Percentiles rank a stretch among this genome's conserved stretches.
These are phyloP conservation scores for Lanmaoa pseudosensibilis DNA, from an alignment of 768 basidiomycete species.

Conservation along the genomic window DNA sequence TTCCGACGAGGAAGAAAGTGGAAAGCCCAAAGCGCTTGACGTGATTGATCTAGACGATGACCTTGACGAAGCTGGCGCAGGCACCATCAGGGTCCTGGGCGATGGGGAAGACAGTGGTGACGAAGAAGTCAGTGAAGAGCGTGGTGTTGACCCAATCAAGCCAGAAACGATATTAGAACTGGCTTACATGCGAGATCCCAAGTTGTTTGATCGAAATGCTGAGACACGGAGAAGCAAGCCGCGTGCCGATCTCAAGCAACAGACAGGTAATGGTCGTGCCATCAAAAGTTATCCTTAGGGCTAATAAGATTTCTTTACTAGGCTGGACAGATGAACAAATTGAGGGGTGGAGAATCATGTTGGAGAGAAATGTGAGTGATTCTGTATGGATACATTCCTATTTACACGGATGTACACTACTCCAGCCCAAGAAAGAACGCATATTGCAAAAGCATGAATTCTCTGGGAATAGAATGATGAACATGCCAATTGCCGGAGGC, in stretches of 20 bases:
- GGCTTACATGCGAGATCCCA: slow-evolving; percentile 73
- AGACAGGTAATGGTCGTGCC: slow-evolving; percentile 52
- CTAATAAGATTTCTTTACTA: slow-evolving; percentile 21
- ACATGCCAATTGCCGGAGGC: not conserved
- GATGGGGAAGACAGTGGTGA: slow-evolving; percentile 57
- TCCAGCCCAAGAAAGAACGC: slow-evolving; percentile 70
- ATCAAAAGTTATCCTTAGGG: not conserved
- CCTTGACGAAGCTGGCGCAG: slow-evolving; percentile 42
- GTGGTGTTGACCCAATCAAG: slow-evolving; percentile 27
- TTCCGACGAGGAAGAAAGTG: slow-evolving; percentile 62
- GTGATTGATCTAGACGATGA: slow-evolving; percentile 55
- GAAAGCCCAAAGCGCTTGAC: slow-evolving; percentile 20
- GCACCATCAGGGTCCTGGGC: slow-evolving; percentile 47
- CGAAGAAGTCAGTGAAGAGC: slow-evolving; percentile 34
- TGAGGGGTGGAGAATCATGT: slow-evolving; percentile 89
- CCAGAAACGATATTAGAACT: slow-evolving; percentile 70
- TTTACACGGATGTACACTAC: slow-evolving; percentile 6
- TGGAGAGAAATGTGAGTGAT: slow-evolving; percentile 78
- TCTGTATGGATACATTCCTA: slow-evolving; percentile 5
- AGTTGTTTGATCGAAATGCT: slow-evolving; percentile 74
- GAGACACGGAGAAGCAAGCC: slow-evolving; percentile 69
- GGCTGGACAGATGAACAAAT: slow-evolving; percentile 84
- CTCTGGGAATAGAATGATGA: slow-evolving; percentile 52
- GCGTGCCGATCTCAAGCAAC: slow-evolving; percentile 61
- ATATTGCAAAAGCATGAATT: slow-evolving; percentile 78